phyloP scores from a whole-genome alignment of 2,329 filamentous ascomycete species.

The Fusarium solani-melongenae region DNA sequence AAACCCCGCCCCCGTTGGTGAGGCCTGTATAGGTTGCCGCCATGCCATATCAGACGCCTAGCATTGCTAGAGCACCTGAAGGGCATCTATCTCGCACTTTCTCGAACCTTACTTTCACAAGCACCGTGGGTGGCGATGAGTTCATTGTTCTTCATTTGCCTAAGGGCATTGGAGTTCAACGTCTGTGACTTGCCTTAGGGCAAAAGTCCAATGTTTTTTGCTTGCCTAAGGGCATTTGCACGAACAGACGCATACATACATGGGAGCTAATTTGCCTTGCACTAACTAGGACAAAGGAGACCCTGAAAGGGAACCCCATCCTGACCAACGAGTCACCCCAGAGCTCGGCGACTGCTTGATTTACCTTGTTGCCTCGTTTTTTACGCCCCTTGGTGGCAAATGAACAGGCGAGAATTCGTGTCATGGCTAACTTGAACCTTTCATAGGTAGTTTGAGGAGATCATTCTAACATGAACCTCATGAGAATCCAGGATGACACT shows the following conservation, averaged over 20 bases:
- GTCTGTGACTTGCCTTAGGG: background rate
- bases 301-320: background rate
- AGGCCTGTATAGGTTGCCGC: background rate
- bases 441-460: background rate
- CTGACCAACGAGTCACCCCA: background rate
- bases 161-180: background rate
- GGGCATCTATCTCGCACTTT: background rate
- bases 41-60: background rate
- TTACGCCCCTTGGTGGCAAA: background rate
- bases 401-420: background rate
- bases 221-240: background rate
- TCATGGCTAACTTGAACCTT: background rate
- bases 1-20: no score
- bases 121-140: background rate
- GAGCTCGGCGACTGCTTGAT: background rate
- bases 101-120: background rate
- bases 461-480: background rate
- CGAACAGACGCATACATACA: background rate
- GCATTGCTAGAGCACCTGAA: background rate
- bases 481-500: background rate
- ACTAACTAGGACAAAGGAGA: background rate
- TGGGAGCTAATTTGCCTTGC: background rate
- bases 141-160: background rate
- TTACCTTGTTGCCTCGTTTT: background rate
- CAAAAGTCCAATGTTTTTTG: background rate